Conservation (phyloP, 2,329 filamentous ascomycete species). For the Penicillium sp. region DNA sequence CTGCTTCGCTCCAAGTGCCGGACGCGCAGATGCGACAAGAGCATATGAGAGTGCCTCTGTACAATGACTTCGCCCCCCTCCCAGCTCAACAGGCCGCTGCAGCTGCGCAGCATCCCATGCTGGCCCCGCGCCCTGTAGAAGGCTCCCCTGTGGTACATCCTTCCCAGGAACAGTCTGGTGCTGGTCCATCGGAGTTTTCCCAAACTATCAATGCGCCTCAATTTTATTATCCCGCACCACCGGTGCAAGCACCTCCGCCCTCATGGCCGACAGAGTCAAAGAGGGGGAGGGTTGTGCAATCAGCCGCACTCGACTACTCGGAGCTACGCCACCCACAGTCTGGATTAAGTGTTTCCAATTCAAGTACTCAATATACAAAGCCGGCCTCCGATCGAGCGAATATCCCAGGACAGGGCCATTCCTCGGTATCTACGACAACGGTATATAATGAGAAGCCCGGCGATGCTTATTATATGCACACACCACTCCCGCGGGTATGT, state of each 20-base stretch:
- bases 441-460: no score
- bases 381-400: conserved; percentile 11
- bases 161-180: conserved; percentile 6
- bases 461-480: no score
- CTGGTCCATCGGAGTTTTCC: background rate
- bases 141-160: conserved; percentile 14
- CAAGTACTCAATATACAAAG: conserved; percentile 4
- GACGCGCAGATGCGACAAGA: conserved; percentile 25
- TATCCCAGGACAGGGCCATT: background rate
- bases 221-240: conserved; percentile 19
- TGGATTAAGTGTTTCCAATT: background rate
- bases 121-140: conserved; percentile 33
- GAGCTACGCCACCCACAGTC: background rate
- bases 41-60: conserved; percentile 18
- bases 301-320: background rate
- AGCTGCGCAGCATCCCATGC: conserved; percentile 33
- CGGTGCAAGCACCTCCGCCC: conserved; percentile 9
- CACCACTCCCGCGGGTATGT: no score
- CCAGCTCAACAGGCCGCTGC: conserved; percentile 28
- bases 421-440: no score
- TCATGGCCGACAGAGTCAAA: conserved; percentile 7
- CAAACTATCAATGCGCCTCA: conserved; percentile 10
- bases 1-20: conserved; percentile 17
- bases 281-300: background rate
- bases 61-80: conserved; percentile 23